Percentiles rank a stretch among this genome's conserved stretches.
Evolutionary conservation across 257 asterid genomes (phyloP).

Genomic region (Plantago elongata): DNA sequence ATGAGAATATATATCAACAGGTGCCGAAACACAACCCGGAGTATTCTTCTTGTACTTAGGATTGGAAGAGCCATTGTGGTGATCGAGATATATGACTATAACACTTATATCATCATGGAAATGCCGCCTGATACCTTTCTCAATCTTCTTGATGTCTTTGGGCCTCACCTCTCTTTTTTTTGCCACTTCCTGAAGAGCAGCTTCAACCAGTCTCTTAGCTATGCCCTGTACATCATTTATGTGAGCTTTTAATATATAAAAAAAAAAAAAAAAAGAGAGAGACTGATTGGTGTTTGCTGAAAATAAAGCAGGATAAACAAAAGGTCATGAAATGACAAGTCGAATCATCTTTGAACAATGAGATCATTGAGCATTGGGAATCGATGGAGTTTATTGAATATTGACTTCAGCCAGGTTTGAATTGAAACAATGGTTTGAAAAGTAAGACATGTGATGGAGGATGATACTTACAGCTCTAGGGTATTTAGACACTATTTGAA

Average conservation of each 20-base stretch:
- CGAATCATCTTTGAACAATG: not conserved
- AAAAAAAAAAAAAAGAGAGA: no score
- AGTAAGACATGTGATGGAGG: not conserved
- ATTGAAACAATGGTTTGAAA: not conserved
- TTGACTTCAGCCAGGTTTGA: not conserved
- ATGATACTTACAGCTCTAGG: slow-evolving; percentile 72
- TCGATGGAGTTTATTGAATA: not conserved
- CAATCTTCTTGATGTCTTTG: slow-evolving; percentile 74
- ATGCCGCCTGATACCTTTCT: slow-evolving; percentile 81
- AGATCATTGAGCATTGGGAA: not conserved
- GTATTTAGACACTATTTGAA: slow-evolving; percentile 62
- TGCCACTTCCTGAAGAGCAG: slow-evolving; percentile 81
- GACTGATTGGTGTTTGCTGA: not conserved
- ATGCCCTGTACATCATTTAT: slow-evolving; percentile 57
- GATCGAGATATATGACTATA: slow-evolving; percentile 72
- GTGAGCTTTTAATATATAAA: no score
- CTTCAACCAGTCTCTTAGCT: slow-evolving; percentile 75
- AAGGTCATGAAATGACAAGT: no score
- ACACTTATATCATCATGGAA: slow-evolving; percentile 93
- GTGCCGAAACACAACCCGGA: slow-evolving; percentile 45
- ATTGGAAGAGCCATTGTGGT: slow-evolving; percentile 30
- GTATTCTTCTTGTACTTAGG: slow-evolving; percentile 30
- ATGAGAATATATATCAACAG: slow-evolving; percentile 70
- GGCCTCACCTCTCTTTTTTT: slow-evolving; percentile 87
- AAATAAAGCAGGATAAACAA: no score